A percentile compares a stretch with the other conserved stretches of the same genome.
phyloP scores from a whole-genome alignment of 2,329 filamentous ascomycete genomes.

The Aureobasidium sp. region DNA sequence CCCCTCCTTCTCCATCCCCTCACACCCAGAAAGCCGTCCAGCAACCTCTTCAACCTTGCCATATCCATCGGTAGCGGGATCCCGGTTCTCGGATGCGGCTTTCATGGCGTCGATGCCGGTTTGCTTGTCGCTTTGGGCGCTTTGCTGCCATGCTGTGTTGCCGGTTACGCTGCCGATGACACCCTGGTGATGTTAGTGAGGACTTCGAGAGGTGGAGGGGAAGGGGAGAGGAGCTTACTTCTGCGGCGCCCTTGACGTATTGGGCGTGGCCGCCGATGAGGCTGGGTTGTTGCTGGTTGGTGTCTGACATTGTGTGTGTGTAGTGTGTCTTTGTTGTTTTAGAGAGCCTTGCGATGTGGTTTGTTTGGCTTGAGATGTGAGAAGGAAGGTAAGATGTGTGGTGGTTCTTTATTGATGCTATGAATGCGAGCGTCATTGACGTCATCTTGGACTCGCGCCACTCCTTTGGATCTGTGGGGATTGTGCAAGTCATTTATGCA shows the following conservation, averaged over 20 bases:
- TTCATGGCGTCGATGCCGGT: constrained; percentile 58
- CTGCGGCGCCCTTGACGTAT: constrained; percentile 61
- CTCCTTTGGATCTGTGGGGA: background rate
- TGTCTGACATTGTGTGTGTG: constrained; percentile 19
- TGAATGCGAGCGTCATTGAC: background rate
- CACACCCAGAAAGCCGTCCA: constrained; percentile 58
- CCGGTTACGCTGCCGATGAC: constrained; percentile 56
- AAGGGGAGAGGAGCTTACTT: no score
- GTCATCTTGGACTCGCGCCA: background rate
- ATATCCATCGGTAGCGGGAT: constrained; percentile 48
- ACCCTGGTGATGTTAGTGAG: constrained; percentile 36
- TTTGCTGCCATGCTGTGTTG: constrained; percentile 55
- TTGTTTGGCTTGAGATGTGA: background rate
- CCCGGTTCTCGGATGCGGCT: constrained; percentile 50
- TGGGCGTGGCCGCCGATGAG: constrained; percentile 59
- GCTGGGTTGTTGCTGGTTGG: constrained; percentile 44
- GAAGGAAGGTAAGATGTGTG: background rate
- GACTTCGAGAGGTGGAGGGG: background rate
- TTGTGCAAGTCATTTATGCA: background rate
- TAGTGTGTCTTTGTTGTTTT: background rate
- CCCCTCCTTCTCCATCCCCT: constrained; percentile 62
- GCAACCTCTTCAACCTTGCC: constrained; percentile 60
- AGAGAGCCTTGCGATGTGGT: background rate
- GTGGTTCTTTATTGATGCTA: background rate
- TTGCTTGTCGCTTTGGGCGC: constrained; percentile 58